Evolutionary conservation across 768 basidiomycete genomes (phyloP), one percentile per base, ranked within the genome.

Genomic region (Phlebiopsis flavidoalba): DNA sequence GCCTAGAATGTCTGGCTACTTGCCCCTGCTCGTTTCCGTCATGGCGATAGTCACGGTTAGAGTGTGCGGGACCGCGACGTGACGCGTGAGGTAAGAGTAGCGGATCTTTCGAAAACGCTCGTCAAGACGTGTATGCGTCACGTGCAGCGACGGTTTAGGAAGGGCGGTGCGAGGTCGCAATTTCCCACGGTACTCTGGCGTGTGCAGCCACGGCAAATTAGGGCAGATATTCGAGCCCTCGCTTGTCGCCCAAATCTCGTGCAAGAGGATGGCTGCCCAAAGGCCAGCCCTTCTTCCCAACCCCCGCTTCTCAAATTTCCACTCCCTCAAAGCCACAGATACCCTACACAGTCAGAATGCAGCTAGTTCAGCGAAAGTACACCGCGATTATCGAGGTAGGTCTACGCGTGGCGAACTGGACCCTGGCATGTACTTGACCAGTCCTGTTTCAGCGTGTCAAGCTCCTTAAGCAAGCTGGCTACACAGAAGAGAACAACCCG

Each of bases 1-100:
- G 17, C 7, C 8, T 7, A 40, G 52, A 22, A 43, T n/a, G 10
- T 15, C 3, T 31, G n/a, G 50, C 21, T 31, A 74, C 85, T 57
- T 75, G 91, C 91, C 45, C 91, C 91, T 62, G 89, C 89, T 69
- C 91, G 76, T 79, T n/a, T 91, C 87, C 71, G 86, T 81, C 89
- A 92, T 91, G 69, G 66, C 26, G 26, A 31, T 31, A 6, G 26
- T 31, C 26, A 31, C 26, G 2, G 26, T 31, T 31, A 31, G 26
- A 31, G 26, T 31, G 26, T 31, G 6, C 52, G 59, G 8, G 36
- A 43, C 12, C 35, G 59, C 21, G 22, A 21, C 35, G 49, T 22
- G 26, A 50, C 26, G 21, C 21, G 49, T 22, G 26, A 50, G 49
- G 49, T 31, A 31, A 50, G 14, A 12, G 31, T 5, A 6, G 22